Evolutionary conservation across 2,329 filamentous ascomycete species (phyloP).

Genomic region (Colletotrichum sp.): DNA sequence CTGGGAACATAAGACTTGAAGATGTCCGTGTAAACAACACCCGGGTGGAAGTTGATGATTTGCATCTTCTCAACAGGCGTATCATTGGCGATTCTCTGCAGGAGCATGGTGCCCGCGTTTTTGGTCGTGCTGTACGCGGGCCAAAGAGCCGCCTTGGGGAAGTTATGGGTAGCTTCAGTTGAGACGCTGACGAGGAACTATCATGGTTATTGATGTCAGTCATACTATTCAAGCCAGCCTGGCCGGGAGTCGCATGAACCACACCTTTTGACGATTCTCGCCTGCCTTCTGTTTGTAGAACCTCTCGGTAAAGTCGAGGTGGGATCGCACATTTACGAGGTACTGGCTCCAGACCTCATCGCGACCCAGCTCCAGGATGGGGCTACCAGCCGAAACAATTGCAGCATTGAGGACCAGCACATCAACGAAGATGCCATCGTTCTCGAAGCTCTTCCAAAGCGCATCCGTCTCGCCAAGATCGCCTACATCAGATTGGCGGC

Average conservation of each 20-base stretch:
- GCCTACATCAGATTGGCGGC: not conserved
- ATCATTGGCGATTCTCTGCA: conserved; percentile 45
- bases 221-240: not conserved
- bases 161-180: conserved; percentile 31
- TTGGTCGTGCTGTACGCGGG: conserved; percentile 37
- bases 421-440: conserved; percentile 26
- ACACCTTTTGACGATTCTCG: conserved; percentile 23
- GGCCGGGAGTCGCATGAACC: not conserved
- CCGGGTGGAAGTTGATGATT: conserved; percentile 44
- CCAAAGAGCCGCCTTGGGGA: conserved; percentile 20
- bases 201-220: not conserved
- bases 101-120: conserved; percentile 34
- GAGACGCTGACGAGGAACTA: conserved; percentile 37
- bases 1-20: conserved; percentile 25
- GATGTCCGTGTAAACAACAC: conserved; percentile 36
- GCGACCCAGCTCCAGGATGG: conserved; percentile 9
- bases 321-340: conserved; percentile 18
- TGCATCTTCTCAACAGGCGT: conserved; percentile 36
- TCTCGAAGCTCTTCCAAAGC: conserved; percentile 6
- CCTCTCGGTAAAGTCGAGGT: conserved; percentile 1
- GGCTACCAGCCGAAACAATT: not conserved
- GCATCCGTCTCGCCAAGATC: not conserved
- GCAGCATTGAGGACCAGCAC: conserved; percentile 34
- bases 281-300: conserved; percentile 37
- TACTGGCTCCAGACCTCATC: conserved; percentile 16